Conservation (phyloP, 768 basidiomycete genomes). For the Boletus bicolor region DNA sequence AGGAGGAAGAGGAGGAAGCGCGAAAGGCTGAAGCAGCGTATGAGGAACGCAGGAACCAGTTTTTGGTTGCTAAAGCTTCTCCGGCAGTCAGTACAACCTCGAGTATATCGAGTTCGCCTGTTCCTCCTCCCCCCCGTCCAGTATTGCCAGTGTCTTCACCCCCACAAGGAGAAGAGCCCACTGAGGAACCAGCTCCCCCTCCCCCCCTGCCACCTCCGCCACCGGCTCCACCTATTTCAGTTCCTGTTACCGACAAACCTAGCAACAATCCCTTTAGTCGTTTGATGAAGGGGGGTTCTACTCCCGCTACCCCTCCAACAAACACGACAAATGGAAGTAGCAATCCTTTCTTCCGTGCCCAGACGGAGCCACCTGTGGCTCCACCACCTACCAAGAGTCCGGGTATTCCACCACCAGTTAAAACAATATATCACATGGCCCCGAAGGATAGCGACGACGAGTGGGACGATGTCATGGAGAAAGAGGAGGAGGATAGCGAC, state of each 20-base stretch:
- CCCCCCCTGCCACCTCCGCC: slow-evolving; percentile 34
- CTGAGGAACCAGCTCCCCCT: slow-evolving; percentile 28
- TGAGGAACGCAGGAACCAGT: slow-evolving; percentile 31
- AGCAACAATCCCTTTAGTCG: slow-evolving; percentile 81
- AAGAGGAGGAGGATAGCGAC: slow-evolving; percentile 67
- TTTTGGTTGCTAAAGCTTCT: slow-evolving; percentile 39
- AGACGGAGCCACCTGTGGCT: slow-evolving; percentile 39
- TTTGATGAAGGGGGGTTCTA: slow-evolving; percentile 45
- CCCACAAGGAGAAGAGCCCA: slow-evolving; percentile 9
- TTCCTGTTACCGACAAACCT: slow-evolving; percentile 43
- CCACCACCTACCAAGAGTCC: slow-evolving; percentile 38
- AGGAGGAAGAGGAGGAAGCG: slow-evolving; percentile 61
- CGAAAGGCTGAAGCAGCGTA: slow-evolving; percentile 44
- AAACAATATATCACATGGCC: slow-evolving; percentile 60
- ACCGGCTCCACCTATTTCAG: slow-evolving; percentile 25
- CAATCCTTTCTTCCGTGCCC: slow-evolving; percentile 73
- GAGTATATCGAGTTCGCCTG: slow-evolving; percentile 29
- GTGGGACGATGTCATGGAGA: slow-evolving; percentile 83
- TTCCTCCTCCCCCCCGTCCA: slow-evolving; percentile 36
- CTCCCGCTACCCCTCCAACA: slow-evolving; percentile 21
- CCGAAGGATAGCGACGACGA: slow-evolving; percentile 65
- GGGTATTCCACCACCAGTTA: slow-evolving; percentile 44
- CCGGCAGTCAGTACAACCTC: slow-evolving; percentile 29
- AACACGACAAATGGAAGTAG: slow-evolving; percentile 44
- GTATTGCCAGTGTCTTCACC: slow-evolving; percentile 28